phyloP scores from a whole-genome alignment of 129 eudicot genomes.

The Tagetes erecta region DNA sequence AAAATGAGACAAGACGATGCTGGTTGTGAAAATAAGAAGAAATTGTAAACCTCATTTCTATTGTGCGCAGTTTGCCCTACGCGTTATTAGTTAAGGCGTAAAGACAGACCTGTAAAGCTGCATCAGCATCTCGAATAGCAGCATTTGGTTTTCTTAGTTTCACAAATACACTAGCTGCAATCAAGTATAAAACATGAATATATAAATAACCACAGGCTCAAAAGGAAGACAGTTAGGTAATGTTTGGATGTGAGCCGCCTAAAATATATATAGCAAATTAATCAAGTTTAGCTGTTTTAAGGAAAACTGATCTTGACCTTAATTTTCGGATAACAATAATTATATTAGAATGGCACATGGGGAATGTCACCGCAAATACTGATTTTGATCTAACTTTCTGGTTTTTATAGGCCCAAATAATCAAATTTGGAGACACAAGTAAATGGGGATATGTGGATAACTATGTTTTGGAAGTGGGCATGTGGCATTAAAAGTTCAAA shows the following conservation, averaged over 20 bases:
- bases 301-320: background rate
- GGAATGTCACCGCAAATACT: no score
- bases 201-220: slow-evolving; percentile 2
- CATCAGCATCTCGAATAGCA: slow-evolving; percentile 90
- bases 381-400: no score
- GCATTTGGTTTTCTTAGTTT: slow-evolving; percentile 86
- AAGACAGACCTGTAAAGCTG: slow-evolving; percentile 73
- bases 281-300: background rate
- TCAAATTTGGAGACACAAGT: background rate
- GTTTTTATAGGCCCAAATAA: background rate
- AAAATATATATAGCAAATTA: no score
- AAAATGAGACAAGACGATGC: background rate
- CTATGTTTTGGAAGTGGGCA: background rate
- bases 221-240: background rate
- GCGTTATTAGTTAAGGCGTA: slow-evolving; percentile 1
- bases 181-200: background rate
- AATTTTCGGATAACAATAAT: background rate
- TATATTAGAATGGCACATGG: no score
- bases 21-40: background rate
- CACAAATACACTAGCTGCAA: slow-evolving; percentile 67
- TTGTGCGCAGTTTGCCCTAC: background rate
- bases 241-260: background rate
- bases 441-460: background rate
- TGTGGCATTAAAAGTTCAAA: background rate
- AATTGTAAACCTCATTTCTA: background rate